Evolutionary conservation across 495 filamentous ascomycete species (phyloP).

Genomic region (Penicillium maclennaniae): DNA sequence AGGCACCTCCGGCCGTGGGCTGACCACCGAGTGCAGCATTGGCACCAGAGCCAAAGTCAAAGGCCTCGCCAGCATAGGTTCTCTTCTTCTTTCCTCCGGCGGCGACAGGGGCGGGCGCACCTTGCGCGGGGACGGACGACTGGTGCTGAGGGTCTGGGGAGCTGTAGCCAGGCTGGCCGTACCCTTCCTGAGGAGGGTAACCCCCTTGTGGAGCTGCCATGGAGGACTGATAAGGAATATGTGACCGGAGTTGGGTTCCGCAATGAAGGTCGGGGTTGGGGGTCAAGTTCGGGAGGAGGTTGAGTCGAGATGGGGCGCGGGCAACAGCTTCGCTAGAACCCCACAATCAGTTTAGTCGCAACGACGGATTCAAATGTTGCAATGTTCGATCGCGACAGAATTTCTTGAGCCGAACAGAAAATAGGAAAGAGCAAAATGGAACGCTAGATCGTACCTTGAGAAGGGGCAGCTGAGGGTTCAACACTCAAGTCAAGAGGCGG

Average conservation of each 20-base stretch:
- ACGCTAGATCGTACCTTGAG: conserved; percentile 6
- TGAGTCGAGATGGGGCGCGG: conserved; percentile 22
- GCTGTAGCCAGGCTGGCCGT: conserved; percentile 48
- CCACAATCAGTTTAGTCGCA: conserved; percentile 25
- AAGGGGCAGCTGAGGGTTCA: conserved; percentile 7
- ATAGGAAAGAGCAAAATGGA: not conserved
- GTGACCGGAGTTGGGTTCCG: conserved; percentile 3
- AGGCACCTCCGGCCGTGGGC: conserved; percentile 47
- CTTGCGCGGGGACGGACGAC: conserved; percentile 27
- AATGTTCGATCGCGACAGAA: not conserved
- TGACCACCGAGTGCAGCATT: conserved; percentile 71
- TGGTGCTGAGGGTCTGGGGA: conserved; percentile 36
- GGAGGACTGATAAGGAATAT: conserved; percentile 16
- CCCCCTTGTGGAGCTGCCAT: conserved; percentile 63
- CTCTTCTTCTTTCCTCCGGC: conserved; percentile 76
- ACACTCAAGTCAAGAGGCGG: conserved; percentile 19
- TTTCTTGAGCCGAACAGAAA: not conserved
- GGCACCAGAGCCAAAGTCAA: conserved; percentile 85
- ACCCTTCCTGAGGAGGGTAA: conserved; percentile 55
- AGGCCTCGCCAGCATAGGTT: conserved; percentile 89
- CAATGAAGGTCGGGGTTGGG: conserved; percentile 8
- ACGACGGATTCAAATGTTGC: not conserved
- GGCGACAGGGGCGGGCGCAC: conserved; percentile 26
- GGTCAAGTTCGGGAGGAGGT: conserved; percentile 3
- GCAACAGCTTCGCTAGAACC: conserved; percentile 30